phyloP scores from a whole-genome alignment of 345 rosid species.

The Hirschfeldia incana region DNA sequence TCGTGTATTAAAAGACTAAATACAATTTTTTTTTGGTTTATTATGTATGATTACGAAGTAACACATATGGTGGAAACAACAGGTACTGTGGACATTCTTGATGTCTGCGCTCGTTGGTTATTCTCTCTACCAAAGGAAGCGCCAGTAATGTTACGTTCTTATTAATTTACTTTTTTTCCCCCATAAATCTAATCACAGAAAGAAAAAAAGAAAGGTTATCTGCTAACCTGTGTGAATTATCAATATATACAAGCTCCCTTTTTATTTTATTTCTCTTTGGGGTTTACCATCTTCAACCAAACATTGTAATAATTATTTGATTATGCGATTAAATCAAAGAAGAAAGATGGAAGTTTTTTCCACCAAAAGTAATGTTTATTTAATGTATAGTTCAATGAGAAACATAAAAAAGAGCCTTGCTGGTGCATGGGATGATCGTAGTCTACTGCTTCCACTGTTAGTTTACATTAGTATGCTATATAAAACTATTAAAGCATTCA shows the following conservation, averaged over 20 bases:
- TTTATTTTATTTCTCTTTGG: background rate
- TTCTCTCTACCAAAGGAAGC: conserved; percentile 92
- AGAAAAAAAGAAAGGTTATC: background rate
- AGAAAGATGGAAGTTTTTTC: background rate
- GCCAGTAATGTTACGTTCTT: conserved; percentile 41
- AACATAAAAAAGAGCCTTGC: background rate
- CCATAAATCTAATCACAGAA: conserved; percentile 14
- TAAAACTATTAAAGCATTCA: conserved; percentile 17
- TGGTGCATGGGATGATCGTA: background rate
- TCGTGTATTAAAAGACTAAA: background rate
- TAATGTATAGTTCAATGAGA: background rate
- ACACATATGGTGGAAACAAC: conserved; percentile 44
- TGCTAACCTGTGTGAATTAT: conserved; percentile 21
- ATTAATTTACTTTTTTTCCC: background rate
- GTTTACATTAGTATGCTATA: conserved; percentile 17
- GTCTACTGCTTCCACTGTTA: background rate
- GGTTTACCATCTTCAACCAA: background rate
- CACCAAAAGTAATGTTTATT: background rate
- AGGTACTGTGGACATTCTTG: conserved; percentile 96
- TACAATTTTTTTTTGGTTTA: background rate
- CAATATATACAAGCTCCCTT: background rate
- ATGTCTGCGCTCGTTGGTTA: conserved; percentile 97
- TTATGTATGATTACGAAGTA: conserved; percentile 1
- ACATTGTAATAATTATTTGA: conserved; percentile 28
- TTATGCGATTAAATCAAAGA: background rate